Base-by-base conservation (phyloP, 306 rosid species). In the Cicer arietinum region DNA sequence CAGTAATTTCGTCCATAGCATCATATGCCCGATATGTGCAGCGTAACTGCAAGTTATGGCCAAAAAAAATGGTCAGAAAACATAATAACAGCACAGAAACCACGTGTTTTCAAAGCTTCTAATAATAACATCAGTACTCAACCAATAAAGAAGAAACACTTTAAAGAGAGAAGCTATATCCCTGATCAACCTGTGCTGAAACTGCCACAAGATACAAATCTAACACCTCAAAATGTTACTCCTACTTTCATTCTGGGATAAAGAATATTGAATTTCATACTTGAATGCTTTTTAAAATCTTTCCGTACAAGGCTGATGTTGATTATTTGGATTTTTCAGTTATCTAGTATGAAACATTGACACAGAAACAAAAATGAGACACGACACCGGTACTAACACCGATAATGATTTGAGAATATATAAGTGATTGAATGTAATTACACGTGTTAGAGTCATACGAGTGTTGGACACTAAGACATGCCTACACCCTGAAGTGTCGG, bases 11-110 rank as follows among this genome's bases (percentile, higher is more conserved):
- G 75, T 91, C 98, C 95, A 94, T 89, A 12, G 92, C 92, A 84
- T 94, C 98, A 81, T 91, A 94, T 57, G 98, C 98, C 52, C 97
- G 91, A 77, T 91, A 94, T 7, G 98, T 91, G 74, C 98, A 91
- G 7, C 98, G 98, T 51, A 91, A 79, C 98, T 94, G 87, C 85
- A 87, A 82, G 77, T 74, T 82, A 46, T 79, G 79, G 42, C 63
- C 46, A 57, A 67, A 71, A 51, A 51, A 75, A 63, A 62, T 7
- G 22, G 11, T 81, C 76, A 83, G 45, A 62, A 77, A 79, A 42
- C 66, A 53, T 14, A 22, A 75, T 64, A 69, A 20, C 73, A 77
- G 40, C 43, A 46, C 20, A 52, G 18, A 69, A 76, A 80, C 64
- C 30, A 63, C 61, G 25, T 69, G 67, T 22, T 61, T 8, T 40